phyloP scores from a whole-genome alignment of 192 early-diverging fungal species.

The Powellomyces hirtus region DNA sequence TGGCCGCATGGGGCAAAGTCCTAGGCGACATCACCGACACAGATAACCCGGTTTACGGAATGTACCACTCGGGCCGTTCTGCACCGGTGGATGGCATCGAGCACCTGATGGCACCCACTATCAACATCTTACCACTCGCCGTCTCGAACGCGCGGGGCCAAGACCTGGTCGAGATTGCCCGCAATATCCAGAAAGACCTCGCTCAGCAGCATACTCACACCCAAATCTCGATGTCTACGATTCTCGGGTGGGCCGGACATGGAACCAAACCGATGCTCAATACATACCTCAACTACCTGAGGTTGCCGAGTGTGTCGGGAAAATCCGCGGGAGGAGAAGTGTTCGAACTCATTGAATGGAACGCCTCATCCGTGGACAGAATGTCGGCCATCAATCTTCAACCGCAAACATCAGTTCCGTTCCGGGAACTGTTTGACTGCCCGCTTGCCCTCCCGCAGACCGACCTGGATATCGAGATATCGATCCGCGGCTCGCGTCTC shows the following conservation, averaged over 20 bases:
- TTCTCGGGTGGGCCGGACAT: no score
- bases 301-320: not conserved
- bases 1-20: conserved; percentile 18
- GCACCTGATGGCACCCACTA: not conserved
- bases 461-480: conserved; percentile 19
- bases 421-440: not conserved
- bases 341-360: no score
- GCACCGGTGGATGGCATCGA: not conserved
- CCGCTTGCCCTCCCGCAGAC: no score
- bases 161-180: not conserved
- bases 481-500: not conserved
- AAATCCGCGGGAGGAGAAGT: no score
- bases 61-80: conserved; percentile 16
- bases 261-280: not conserved
- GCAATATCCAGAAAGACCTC: conserved; percentile 10
- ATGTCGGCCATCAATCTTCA: not conserved
- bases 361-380: no score
- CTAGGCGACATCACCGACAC: not conserved
- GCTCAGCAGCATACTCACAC: not conserved
- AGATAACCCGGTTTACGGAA: not conserved
- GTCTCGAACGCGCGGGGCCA: not conserved
- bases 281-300: conserved; percentile 16
- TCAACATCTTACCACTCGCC: conserved; percentile 14
- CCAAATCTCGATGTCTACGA: conserved; percentile 3
- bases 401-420: not conserved